A percentile compares a stretch with the other conserved stretches of the same genome.
These are phyloP conservation scores for Parmelia sp. DNA, from an alignment of 495 filamentous ascomycete species.

Conservation along the genomic window DNA sequence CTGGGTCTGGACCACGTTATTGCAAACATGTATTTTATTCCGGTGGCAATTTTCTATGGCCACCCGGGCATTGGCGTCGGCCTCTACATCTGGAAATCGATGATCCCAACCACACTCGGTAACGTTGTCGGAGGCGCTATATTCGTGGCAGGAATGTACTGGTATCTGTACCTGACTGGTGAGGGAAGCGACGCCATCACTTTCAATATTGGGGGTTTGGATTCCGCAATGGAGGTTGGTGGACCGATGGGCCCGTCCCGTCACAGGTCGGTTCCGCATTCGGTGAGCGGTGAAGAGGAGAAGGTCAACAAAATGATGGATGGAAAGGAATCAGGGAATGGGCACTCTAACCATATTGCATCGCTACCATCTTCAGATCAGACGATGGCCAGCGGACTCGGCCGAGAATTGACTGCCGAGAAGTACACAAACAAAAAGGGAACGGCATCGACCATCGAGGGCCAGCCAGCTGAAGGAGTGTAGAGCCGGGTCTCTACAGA, in stretches of 20 bases:
- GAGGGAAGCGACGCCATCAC: conserved; percentile 16
- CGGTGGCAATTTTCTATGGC: conserved; percentile 48
- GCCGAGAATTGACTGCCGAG: conserved; percentile 21
- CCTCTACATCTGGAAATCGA: conserved; percentile 59
- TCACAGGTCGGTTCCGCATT: neutral
- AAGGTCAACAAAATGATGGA: conserved; percentile 4
- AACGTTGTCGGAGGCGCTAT: conserved; percentile 53
- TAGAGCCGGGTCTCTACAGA: neutral
- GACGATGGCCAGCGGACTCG: conserved; percentile 19
- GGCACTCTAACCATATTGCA: conserved; percentile 7
- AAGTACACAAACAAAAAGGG: conserved; percentile 12
- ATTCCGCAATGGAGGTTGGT: conserved; percentile 24
- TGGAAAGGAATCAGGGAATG: neutral
- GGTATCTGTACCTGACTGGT: conserved; percentile 23
- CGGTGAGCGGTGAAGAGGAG: neutral
- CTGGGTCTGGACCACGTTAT: conserved; percentile 58
- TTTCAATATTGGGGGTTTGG: conserved; percentile 15
- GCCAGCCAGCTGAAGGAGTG: conserved; percentile 3
- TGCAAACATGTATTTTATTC: conserved; percentile 61
- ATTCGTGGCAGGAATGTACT: conserved; percentile 31
- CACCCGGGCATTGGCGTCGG: conserved; percentile 45
- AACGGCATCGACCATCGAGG: conserved; percentile 10
- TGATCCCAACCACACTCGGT: conserved; percentile 52
- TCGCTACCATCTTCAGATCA: conserved; percentile 16
- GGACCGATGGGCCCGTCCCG: conserved; percentile 14